A percentile compares a stretch with the other conserved stretches of the same genome.
phyloP scores from a whole-genome alignment of 1,139 yeast species.

The Candida sanyaensis region DNA sequence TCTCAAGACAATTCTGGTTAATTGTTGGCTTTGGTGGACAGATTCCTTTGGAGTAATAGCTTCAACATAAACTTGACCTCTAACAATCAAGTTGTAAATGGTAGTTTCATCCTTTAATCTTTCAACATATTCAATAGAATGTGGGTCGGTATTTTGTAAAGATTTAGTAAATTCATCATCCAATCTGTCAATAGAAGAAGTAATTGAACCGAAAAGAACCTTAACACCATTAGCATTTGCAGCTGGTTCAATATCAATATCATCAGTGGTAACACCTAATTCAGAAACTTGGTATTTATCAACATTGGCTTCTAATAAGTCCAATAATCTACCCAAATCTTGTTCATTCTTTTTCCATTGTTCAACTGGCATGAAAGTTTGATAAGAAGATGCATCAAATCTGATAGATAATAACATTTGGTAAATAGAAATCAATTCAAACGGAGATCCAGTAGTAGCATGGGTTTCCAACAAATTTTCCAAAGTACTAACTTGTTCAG shows the following conservation, averaged over 20 bases:
- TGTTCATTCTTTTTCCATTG: slow-evolving; percentile 77
- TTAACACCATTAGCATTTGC: slow-evolving; percentile 66
- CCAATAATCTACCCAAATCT: slow-evolving; percentile 65
- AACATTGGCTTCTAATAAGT: slow-evolving; percentile 64
- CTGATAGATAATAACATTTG: slow-evolving; percentile 85
- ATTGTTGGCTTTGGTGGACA: slow-evolving; percentile 55
- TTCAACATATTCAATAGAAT: slow-evolving; percentile 89
- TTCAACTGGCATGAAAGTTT: slow-evolving; percentile 72
- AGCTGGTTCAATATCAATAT: slow-evolving; percentile 74
- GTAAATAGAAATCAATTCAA: slow-evolving; percentile 77
- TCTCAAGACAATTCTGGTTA: slow-evolving; percentile 77
- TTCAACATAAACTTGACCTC: slow-evolving; percentile 87
- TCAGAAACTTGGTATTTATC: slow-evolving; percentile 71
- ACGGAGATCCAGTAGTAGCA: slow-evolving; percentile 40
- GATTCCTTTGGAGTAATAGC: slow-evolving; percentile 50
- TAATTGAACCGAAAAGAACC: slow-evolving; percentile 79
- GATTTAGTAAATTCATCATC: slow-evolving; percentile 94
- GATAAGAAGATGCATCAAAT: slow-evolving; percentile 74
- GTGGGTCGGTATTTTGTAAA: slow-evolving; percentile 88
- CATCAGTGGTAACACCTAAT: slow-evolving; percentile 75
- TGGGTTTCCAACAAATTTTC: slow-evolving; percentile 58
- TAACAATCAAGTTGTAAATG: slow-evolving; percentile 73
- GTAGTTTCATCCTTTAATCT: slow-evolving; percentile 85
- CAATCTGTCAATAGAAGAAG: slow-evolving; percentile 86
- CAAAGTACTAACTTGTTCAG: slow-evolving; percentile 72